A percentile compares a stretch with the other conserved stretches of the same genome.
phyloP scores from a whole-genome alignment of 192 early-diverging fungal species.

The Entomortierella parvispora region DNA sequence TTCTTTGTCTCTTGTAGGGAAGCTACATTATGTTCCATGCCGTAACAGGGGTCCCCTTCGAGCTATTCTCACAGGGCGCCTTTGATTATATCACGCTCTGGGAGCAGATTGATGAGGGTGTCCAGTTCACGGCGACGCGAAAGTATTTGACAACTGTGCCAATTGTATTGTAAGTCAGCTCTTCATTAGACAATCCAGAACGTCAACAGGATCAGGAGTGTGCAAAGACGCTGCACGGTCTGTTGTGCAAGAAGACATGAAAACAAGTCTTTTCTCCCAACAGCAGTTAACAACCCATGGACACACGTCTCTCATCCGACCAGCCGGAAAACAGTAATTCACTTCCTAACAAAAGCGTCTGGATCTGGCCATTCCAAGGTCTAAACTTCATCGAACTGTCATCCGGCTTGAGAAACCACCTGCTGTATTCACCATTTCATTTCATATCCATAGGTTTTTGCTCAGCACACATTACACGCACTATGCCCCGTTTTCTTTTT shows the following conservation, averaged over 20 bases:
- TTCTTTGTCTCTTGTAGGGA: conserved; percentile 61
- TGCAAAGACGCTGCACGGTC: too few species aligned
- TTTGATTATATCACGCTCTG: conserved; percentile 94
- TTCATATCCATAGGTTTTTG: conserved; percentile 71
- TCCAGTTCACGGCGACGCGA: conserved; percentile 95
- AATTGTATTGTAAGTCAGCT: conserved; percentile 84
- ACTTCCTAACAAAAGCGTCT: too few species aligned
- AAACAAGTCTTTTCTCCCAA: too few species aligned
- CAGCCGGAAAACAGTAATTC: too few species aligned
- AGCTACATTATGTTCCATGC: conserved; percentile 98
- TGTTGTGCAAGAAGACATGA: too few species aligned
- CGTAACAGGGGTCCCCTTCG: conserved; percentile 94
- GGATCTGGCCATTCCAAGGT: too few species aligned
- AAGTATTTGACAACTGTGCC: conserved; percentile 96
- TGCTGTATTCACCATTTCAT: too few species aligned
- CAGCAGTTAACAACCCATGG: too few species aligned
- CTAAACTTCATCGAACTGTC: too few species aligned
- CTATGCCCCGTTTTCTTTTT: conserved; percentile 89
- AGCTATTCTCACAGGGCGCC: conserved; percentile 87
- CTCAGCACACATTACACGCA: conserved; percentile 95
- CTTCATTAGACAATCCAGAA: not conserved
- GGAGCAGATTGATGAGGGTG: conserved; percentile 99
- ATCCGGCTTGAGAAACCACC: too few species aligned
- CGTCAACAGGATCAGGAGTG: not conserved
- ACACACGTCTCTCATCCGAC: too few species aligned